These are phyloP conservation scores for Boletus sensibilis DNA, from an alignment of 768 basidiomycete genomes.

Conservation along the genomic window DNA sequence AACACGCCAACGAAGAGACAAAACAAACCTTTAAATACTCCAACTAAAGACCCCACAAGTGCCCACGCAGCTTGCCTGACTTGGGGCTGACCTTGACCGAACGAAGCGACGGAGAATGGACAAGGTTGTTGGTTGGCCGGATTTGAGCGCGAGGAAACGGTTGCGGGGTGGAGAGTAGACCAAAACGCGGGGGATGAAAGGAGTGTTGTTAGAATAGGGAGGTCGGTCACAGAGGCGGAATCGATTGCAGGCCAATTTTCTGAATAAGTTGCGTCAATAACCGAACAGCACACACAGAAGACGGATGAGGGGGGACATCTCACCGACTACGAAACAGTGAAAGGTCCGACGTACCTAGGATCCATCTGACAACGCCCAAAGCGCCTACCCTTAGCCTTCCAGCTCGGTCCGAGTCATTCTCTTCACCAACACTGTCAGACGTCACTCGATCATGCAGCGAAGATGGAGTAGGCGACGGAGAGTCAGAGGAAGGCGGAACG, in stretches of 20 bases:
- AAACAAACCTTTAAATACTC: constrained; percentile 44
- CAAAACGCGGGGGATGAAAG: constrained; percentile 49
- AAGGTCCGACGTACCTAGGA: constrained; percentile 49
- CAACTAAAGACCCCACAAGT: constrained; percentile 47
- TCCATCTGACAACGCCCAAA: constrained; percentile 62
- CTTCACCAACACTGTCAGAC: constrained; percentile 47
- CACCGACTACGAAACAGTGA: not conserved
- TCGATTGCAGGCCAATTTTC: constrained; percentile 16
- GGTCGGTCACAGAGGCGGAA: not conserved
- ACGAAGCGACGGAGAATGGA: constrained; percentile 16
- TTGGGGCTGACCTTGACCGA: constrained; percentile 66
- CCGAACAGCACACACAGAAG: not conserved
- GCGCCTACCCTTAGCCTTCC: constrained; percentile 70
- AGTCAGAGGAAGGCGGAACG: constrained; percentile 32
- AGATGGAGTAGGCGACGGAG: constrained; percentile 26
- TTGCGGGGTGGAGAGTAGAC: constrained; percentile 53
- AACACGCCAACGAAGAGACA: not conserved
- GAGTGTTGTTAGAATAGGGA: constrained; percentile 1
- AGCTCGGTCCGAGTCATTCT: constrained; percentile 64
- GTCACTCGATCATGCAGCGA: constrained; percentile 17
- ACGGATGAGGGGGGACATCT: not conserved
- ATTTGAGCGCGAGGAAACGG: constrained; percentile 38
- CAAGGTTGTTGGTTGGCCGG: constrained; percentile 32
- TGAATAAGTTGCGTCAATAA: constrained; percentile 7
- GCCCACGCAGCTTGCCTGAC: constrained; percentile 74